phyloP scores from a whole-genome alignment of 257 asterid species.

The Nicotiana sylvestris region DNA sequence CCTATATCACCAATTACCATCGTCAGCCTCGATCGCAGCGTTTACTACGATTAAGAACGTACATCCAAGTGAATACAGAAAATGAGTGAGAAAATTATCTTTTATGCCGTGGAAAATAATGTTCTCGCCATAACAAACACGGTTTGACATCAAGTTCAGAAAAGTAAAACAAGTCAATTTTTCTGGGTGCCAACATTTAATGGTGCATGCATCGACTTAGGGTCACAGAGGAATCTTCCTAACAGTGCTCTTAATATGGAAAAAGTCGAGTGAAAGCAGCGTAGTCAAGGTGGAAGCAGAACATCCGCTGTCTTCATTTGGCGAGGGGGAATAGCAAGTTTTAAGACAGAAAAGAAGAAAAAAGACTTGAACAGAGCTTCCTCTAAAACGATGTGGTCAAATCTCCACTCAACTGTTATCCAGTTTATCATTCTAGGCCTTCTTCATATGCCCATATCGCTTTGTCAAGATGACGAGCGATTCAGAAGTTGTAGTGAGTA shows the following conservation, averaged over 20 bases:
- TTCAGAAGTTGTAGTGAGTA: not conserved
- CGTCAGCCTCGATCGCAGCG: not conserved
- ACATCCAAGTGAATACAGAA: not conserved
- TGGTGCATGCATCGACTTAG: not conserved
- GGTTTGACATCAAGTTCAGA: not conserved
- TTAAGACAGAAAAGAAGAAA: not conserved
- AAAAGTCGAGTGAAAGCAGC: not conserved
- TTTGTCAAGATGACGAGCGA: constrained; percentile 21
- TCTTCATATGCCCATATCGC: constrained; percentile 18
- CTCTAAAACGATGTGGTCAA: not conserved
- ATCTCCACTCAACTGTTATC: not conserved
- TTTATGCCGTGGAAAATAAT: not conserved
- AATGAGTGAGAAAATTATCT: not conserved
- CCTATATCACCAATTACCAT: not conserved
- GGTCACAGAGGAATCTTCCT: not conserved
- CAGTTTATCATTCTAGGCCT: not conserved
- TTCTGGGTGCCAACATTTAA: not conserved
- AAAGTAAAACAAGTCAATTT: not conserved
- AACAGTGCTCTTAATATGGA: not conserved
- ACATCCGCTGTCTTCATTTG: not conserved
- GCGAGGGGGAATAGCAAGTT: not conserved
- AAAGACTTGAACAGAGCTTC: not conserved
- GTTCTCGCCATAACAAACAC: not conserved
- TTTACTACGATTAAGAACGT: not conserved
- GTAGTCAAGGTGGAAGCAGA: not conserved